phyloP scores from a whole-genome alignment of 495 filamentous ascomycete genomes.

The Penicillium macrosclerotiorum region DNA sequence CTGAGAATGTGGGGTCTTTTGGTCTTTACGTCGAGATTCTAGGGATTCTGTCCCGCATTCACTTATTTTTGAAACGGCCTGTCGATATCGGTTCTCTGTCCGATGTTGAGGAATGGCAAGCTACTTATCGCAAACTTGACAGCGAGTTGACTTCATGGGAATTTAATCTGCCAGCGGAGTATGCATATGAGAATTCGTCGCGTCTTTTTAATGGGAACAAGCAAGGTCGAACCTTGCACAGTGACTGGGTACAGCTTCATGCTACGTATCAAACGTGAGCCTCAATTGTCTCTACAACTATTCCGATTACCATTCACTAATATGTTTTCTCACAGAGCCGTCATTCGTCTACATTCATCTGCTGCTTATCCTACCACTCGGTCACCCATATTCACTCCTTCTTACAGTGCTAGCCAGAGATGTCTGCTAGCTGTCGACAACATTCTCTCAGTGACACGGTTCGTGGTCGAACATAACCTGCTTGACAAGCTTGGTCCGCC shows the following conservation, averaged over 20 bases:
- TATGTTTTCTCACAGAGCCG: conserved; percentile 51
- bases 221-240: conserved; percentile 64
- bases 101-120: conserved; percentile 86
- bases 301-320: conserved; percentile 12
- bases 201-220: conserved; percentile 64
- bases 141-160: conserved; percentile 77
- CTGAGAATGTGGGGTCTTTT: conserved; percentile 82
- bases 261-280: conserved; percentile 69
- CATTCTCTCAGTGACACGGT: conserved; percentile 70
- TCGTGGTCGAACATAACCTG: conserved; percentile 69
- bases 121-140: conserved; percentile 80
- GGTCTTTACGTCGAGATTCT: conserved; percentile 84
- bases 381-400: conserved; percentile 82
- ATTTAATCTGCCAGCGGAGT: conserved; percentile 75
- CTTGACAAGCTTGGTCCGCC: conserved; percentile 79
- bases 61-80: conserved; percentile 79
- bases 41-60: conserved; percentile 79
- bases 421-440: conserved; percentile 82
- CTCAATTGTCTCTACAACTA: neutral
- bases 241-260: conserved; percentile 88
- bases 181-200: conserved; percentile 67
- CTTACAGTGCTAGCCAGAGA: conserved; percentile 75
- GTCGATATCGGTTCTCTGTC: conserved; percentile 81
- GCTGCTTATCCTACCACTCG: conserved; percentile 86
- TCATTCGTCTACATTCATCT: conserved; percentile 88